A percentile compares a stretch with the other conserved stretches of the same genome.
Conservation (phyloP, 2,329 filamentous ascomycete species). For the Fusarium mundagurra region DNA sequence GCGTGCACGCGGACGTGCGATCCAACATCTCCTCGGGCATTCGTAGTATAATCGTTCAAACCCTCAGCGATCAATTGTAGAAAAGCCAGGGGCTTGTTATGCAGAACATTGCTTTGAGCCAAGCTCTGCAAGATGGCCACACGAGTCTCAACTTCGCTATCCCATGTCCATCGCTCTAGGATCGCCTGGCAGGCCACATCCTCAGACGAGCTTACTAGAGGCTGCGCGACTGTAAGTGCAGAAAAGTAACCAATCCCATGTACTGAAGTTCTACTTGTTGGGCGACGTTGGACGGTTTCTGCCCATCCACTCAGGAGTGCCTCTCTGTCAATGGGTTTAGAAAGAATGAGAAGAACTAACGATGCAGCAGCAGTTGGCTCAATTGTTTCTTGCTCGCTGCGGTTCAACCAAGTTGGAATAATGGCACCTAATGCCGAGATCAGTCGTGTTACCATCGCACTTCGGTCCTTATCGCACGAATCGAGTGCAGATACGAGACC, state of each 20-base stretch:
- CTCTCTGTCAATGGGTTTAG: conserved; percentile 48
- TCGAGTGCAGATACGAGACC: conserved; percentile 37
- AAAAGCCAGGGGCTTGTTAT: conserved; percentile 53
- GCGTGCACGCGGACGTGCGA: conserved; percentile 86
- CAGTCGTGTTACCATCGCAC: conserved; percentile 32
- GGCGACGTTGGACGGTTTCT: conserved; percentile 50
- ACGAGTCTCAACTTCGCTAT: conserved; percentile 61
- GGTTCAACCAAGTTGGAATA: conserved; percentile 58
- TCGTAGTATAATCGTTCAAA: conserved; percentile 90
- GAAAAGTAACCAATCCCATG: conserved; percentile 63
- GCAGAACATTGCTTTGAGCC: conserved; percentile 57
- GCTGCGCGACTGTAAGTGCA: conserved; percentile 61
- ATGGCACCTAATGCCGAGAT: conserved; percentile 45
- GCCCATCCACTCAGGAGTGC: conserved; percentile 59
- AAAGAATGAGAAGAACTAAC: conserved; percentile 60
- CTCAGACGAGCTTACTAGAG: conserved; percentile 45
- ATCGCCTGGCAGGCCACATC: conserved; percentile 57
- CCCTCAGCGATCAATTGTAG: conserved; percentile 62
- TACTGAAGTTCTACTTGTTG: conserved; percentile 46
- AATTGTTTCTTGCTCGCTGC: conserved; percentile 61
- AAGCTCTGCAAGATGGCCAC: conserved; percentile 67
- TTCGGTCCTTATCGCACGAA: neutral
- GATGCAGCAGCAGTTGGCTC: conserved; percentile 61
- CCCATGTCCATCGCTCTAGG: conserved; percentile 61
- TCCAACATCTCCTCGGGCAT: conserved; percentile 88